Evolutionary conservation across 768 basidiomycete species (phyloP), one percentile per base, ranked within the genome.

Genomic region (Kwoniella dendrophila): DNA sequence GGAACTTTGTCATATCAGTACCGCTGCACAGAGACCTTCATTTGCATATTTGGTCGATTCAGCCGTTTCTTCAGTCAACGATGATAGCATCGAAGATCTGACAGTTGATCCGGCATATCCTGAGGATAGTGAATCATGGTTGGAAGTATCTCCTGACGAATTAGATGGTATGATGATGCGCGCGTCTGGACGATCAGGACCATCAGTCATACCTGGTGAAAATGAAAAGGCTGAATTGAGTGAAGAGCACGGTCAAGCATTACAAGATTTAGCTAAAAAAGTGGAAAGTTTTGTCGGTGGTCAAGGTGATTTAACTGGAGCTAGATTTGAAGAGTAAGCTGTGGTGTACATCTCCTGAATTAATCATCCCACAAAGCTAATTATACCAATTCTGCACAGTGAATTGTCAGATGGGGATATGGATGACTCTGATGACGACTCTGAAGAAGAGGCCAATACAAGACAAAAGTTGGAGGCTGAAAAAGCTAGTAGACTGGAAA

Each of bases 211-310:
- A 41, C 36, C 26, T 38, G 32, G 38, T 26, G 32, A 51, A 24
- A 30, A 34, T 33, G 30, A 2, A 85, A 85, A 72, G 86, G 87
- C 56, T 81, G 69, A 78, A 22, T 41, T 87, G 4, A 83, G 85
- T 6, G 83, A 85, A 27, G 83, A 85, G 61, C 88, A 91, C 74
- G 88, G 92, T 10, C 76, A 83, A 22, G 85, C 84, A 62, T 80
- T 98, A 30, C 86, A 86, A 68, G 83, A 85, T 62, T 83, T 99
- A 54, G 94, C 96, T 11, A 80, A 84, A 62, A 90, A 90, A 74
- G 91, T 99, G 0, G 88, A 90, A 69, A 81, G 82, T n/a, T 99
- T 99, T 74, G 87, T 99, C 1, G 87, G 92, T 68, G 92, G 90
- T 2, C 81, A 94, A 73, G 96, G 96, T 1, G 88, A 90, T 62